Conservation (phyloP, 176 grass and related monocot genomes). For the Oryza glumipatula region DNA sequence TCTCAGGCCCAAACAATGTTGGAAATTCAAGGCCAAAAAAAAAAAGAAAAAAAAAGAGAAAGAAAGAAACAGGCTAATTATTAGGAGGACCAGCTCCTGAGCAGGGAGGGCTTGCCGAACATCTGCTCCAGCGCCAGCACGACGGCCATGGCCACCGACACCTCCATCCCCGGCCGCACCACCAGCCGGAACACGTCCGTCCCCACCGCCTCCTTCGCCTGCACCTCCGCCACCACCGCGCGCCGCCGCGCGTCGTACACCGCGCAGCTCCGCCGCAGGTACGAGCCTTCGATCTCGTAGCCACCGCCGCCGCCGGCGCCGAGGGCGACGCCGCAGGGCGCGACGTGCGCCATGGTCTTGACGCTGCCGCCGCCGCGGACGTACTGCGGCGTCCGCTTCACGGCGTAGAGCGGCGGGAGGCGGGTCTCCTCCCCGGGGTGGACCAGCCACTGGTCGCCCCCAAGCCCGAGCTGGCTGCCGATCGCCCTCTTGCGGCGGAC, state of each 20-base stretch:
- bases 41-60: not conserved
- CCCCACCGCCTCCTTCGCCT: constrained; percentile 73
- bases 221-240: constrained; percentile 64
- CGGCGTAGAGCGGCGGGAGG: constrained; percentile 54
- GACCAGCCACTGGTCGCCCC: constrained; percentile 68
- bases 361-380: constrained; percentile 13
- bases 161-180: constrained; percentile 63
- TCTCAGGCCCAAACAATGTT: constrained; percentile 47
- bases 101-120: constrained; percentile 61
- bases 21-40: not conserved
- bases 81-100: constrained; percentile 75
- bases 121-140: constrained; percentile 90
- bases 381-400: constrained; percentile 59
- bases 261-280: constrained; percentile 65
- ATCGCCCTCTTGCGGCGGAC: constrained; percentile 79
- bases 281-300: constrained; percentile 78
- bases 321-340: constrained; percentile 26
- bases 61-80: not conserved
- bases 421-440: constrained; percentile 60
- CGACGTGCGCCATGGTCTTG: constrained; percentile 59
- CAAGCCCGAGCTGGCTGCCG: constrained; percentile 35
- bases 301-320: not conserved
- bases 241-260: constrained; percentile 71
- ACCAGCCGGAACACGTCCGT: constrained; percentile 86
- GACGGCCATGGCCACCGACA: constrained; percentile 71